These are phyloP conservation scores for Alternaria longipes DNA, from an alignment of 2,329 filamentous ascomycete species.

Conservation along the genomic window DNA sequence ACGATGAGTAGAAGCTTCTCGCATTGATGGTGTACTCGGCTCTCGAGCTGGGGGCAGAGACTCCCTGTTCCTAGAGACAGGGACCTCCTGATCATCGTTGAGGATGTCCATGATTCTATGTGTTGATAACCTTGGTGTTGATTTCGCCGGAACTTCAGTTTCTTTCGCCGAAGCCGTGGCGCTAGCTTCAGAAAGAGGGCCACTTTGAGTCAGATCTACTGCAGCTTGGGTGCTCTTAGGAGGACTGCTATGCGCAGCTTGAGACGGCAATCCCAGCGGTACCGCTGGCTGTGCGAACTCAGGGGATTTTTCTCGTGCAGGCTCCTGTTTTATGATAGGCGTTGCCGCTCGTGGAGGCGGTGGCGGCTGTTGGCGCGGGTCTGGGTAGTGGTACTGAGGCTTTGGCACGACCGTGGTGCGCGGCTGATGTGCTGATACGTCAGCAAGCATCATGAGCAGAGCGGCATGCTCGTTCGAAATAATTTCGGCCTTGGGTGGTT, in stretches of 20 bases:
- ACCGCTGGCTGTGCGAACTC: conserved; percentile 21
- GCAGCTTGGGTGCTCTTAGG: conserved; percentile 19
- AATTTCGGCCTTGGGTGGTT: conserved; percentile 24
- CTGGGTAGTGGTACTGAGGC: conserved; percentile 9
- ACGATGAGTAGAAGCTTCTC: conserved; percentile 22
- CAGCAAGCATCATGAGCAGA: conserved; percentile 52
- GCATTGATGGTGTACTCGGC: conserved; percentile 27
- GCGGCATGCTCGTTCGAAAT: conserved; percentile 55
- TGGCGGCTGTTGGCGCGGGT: conserved; percentile 17
- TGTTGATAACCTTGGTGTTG: conserved; percentile 40
- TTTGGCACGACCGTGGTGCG: conserved; percentile 10
- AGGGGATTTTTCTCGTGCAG: conserved; percentile 30
- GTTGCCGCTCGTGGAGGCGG: conserved; percentile 17
- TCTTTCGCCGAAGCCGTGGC: conserved; percentile 16
- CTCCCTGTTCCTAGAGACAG: conserved; percentile 32
- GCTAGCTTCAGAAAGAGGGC: conserved; percentile 19
- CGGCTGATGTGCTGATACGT: conserved; percentile 43
- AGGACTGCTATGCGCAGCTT: conserved; percentile 33
- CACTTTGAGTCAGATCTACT: conserved; percentile 12
- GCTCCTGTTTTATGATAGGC: conserved; percentile 25
- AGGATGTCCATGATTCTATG: conserved; percentile 51
- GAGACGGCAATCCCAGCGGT: conserved; percentile 23
- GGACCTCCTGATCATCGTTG: conserved; percentile 47
- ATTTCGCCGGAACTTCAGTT: conserved; percentile 28
- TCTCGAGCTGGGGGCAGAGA: conserved; percentile 27